phyloP scores from a whole-genome alignment of 345 rosid species.

The Raphanus sativus region DNA sequence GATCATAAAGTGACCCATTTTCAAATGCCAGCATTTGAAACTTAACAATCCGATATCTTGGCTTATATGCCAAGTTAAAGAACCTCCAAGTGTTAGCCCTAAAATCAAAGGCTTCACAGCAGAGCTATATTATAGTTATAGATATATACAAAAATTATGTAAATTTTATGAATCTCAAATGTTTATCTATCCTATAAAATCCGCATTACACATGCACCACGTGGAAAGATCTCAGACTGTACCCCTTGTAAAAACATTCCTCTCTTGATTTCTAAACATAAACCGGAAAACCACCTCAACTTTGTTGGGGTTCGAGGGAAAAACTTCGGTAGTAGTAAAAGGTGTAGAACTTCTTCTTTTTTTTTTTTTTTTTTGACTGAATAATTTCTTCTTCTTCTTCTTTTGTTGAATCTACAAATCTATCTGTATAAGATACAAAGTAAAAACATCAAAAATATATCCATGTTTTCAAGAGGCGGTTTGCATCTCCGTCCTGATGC shows the following conservation, averaged over 20 bases:
- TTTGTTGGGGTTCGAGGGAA: neutral
- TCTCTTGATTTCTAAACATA: neutral
- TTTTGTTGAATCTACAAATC: slow-evolving; percentile 33
- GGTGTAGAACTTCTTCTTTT: neutral
- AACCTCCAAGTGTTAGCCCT: slow-evolving; percentile 5
- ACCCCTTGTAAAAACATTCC: slow-evolving; percentile 10
- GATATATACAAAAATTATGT: slow-evolving; percentile 19
- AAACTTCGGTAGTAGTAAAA: slow-evolving; percentile 6
- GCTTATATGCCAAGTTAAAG: neutral
- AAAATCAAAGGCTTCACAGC: slow-evolving; percentile 1
- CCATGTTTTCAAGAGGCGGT: slow-evolving; percentile 14
- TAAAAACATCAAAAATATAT: neutral
- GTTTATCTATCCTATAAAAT: slow-evolving; percentile 28
- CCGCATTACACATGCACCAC: slow-evolving; percentile 1
- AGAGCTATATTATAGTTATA: neutral
- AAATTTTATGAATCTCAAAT: slow-evolving; percentile 1
- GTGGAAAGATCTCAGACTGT: slow-evolving; percentile 7
- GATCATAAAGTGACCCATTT: neutral
- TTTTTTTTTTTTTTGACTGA: too few relatives aligned
- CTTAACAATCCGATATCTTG: slow-evolving; percentile 4
- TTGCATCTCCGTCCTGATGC: slow-evolving; percentile 13
- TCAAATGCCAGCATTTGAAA: neutral
- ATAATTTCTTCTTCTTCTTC: too few relatives aligned
- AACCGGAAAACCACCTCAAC: neutral
- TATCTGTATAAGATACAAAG: slow-evolving; percentile 32